These are phyloP conservation scores for Melaleuca alternifolia DNA, from an alignment of 345 rosid species.

Conservation along the genomic window DNA sequence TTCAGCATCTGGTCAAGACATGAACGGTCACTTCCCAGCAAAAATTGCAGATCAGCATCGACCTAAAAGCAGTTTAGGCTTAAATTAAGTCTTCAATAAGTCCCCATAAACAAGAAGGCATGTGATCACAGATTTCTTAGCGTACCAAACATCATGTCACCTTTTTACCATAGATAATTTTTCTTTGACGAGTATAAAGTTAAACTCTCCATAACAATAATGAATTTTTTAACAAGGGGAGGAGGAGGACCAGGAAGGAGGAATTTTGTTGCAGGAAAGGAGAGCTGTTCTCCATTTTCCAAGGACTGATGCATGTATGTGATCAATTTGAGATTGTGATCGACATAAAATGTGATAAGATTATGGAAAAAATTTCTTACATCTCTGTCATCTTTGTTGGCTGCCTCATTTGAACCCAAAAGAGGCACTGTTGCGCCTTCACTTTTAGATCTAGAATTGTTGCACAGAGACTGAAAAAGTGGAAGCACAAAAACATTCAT, in stretches of 20 bases:
- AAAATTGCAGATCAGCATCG: conserved; percentile 36
- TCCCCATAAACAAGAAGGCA: not conserved
- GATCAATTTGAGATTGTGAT: not conserved
- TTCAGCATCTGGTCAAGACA: conserved; percentile 23
- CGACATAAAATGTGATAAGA: not conserved
- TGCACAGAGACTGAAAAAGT: conserved; percentile 5
- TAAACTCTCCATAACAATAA: not conserved
- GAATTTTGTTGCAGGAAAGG: not conserved
- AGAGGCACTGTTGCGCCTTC: not conserved
- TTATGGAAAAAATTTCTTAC: not conserved
- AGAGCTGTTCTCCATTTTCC: not conserved
- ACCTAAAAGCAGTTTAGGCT: conserved; percentile 6
- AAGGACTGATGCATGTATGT: not conserved
- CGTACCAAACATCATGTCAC: not conserved
- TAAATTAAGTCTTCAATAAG: not conserved
- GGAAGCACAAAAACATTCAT: not conserved
- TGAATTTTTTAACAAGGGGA: not conserved
- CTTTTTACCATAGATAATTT: not conserved
- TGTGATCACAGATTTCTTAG: not conserved
- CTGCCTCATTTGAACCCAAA: conserved; percentile 1
- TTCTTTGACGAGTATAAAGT: not conserved
- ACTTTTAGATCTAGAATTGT: not conserved
- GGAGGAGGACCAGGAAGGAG: not conserved
- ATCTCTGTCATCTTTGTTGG: conserved; percentile 8
- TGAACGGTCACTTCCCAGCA: conserved; percentile 18